phyloP scores from a whole-genome alignment of 176 grass and related monocot genomes.

The Eremochloa ophiuroides region DNA sequence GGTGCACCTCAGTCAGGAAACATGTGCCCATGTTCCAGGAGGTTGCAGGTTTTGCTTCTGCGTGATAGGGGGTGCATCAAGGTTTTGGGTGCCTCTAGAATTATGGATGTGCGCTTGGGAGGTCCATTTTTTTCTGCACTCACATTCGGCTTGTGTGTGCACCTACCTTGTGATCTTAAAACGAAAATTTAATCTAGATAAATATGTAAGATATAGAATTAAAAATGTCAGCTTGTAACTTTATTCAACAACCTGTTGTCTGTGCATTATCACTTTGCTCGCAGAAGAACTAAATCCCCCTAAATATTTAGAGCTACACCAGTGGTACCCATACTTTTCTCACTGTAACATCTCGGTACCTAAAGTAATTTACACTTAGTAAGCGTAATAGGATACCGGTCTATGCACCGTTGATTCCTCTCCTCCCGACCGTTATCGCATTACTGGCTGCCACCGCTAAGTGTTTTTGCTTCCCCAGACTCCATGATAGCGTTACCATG shows the following conservation, averaged over 20 bases:
- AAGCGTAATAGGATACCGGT: no score
- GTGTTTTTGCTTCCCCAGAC: no score
- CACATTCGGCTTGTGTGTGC: background rate
- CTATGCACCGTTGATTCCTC: no score
- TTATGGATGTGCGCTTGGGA: background rate
- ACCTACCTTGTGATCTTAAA: background rate
- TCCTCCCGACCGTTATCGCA: no score
- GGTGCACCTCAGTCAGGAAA: background rate
- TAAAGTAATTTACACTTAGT: no score
- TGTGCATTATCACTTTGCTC: background rate
- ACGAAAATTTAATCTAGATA: background rate
- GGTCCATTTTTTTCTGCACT: background rate
- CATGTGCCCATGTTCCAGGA: background rate
- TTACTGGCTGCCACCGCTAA: no score
- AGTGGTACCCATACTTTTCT: background rate
- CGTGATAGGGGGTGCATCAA: background rate
- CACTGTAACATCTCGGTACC: background rate
- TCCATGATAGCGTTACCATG: no score
- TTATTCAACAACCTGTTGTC: background rate
- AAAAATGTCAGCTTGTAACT: background rate
- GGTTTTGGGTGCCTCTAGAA: background rate
- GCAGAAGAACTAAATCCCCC: background rate
- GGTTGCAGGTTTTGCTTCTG: background rate
- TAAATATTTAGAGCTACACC: background rate
- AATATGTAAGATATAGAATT: background rate